phyloP scores from a whole-genome alignment of 2,329 filamentous ascomycete species.

The Aspergillaceae sp. region DNA sequence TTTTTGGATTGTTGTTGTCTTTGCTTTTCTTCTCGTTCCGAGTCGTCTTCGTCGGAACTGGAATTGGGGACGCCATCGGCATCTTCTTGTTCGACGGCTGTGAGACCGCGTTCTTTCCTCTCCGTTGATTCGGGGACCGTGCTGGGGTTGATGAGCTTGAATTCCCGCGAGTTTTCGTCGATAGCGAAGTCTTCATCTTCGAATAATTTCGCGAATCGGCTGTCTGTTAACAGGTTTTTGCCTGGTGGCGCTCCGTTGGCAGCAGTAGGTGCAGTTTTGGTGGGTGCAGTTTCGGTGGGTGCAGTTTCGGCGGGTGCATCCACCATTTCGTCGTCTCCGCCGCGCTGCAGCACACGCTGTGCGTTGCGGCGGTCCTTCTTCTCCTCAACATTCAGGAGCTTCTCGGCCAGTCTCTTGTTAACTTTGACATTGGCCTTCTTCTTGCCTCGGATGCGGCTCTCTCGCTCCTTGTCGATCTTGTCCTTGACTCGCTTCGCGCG shows the following conservation, averaged over 20 bases:
- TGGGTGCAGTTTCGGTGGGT: constrained; percentile 11
- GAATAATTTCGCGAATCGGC: constrained; percentile 81
- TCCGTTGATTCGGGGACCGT: constrained; percentile 42
- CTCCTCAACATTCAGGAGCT: constrained; percentile 52
- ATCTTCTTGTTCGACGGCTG: constrained; percentile 55
- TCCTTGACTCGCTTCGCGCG: constrained; percentile 83
- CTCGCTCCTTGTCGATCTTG: constrained; percentile 95
- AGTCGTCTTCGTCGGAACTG: constrained; percentile 30
- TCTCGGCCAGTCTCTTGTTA: constrained; percentile 62
- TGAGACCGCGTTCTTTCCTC: constrained; percentile 44
- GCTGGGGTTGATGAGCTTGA: constrained; percentile 80
- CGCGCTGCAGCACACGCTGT: constrained; percentile 44
- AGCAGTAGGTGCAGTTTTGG: constrained; percentile 6
- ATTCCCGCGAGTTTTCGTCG: constrained; percentile 82
- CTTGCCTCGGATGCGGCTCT: constrained; percentile 82
- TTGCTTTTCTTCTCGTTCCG: constrained; percentile 24
- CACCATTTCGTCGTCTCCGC: constrained; percentile 44
- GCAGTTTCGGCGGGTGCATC: constrained; percentile 16
- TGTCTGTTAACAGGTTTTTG: constrained; percentile 66
- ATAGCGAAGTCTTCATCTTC: constrained; percentile 88
- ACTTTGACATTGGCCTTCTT: constrained; percentile 90
- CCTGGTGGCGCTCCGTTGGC: constrained; percentile 23
- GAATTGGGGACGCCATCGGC: constrained; percentile 43
- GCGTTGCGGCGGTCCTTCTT: constrained; percentile 42
- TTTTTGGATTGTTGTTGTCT: constrained; percentile 12